A percentile compares a stretch with the other conserved stretches of the same genome.
phyloP scores from a whole-genome alignment of 2,329 filamentous ascomycete species.

The Lasiodiplodia sp. region DNA sequence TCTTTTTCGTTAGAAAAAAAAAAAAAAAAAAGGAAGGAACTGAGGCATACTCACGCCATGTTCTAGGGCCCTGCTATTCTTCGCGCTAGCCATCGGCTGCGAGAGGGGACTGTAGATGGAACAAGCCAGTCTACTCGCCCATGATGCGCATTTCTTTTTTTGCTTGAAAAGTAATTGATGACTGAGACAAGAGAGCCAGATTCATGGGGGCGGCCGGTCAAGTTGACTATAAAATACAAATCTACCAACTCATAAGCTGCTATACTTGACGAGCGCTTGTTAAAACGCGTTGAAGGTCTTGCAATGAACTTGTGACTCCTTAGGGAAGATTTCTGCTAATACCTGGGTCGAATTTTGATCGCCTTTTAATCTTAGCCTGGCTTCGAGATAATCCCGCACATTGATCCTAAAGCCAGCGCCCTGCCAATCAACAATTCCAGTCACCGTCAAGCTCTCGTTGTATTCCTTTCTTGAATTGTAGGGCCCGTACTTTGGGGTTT shows the following conservation, averaged over 20 bases:
- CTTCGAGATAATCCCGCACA: slow-evolving; percentile 34
- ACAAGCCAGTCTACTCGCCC: no score
- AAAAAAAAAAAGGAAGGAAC: no score
- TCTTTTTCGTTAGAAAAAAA: no score
- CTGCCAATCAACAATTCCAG: slow-evolving; percentile 33
- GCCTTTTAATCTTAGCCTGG: slow-evolving; percentile 29
- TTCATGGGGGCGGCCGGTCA: no score
- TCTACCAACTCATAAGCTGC: not conserved
- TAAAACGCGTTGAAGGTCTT: not conserved
- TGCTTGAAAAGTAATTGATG: no score
- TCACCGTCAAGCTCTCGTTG: slow-evolving; percentile 30
- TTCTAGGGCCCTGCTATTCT: no score
- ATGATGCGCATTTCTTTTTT: no score
- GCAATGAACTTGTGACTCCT: not conserved
- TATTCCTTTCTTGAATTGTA: slow-evolving; percentile 32
- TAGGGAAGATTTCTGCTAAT: not conserved
- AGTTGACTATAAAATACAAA: no score
- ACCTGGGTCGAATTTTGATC: slow-evolving; percentile 2
- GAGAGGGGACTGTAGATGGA: no score
- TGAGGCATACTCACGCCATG: no score
- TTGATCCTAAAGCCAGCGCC: slow-evolving; percentile 34
- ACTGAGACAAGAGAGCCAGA: no score
- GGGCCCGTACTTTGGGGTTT: slow-evolving; percentile 31
- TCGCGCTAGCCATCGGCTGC: no score
- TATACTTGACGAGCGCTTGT: not conserved